Evolutionary conservation across 108 stramenopile species (phyloP).

Genomic region (Skeletonema marinoi): DNA sequence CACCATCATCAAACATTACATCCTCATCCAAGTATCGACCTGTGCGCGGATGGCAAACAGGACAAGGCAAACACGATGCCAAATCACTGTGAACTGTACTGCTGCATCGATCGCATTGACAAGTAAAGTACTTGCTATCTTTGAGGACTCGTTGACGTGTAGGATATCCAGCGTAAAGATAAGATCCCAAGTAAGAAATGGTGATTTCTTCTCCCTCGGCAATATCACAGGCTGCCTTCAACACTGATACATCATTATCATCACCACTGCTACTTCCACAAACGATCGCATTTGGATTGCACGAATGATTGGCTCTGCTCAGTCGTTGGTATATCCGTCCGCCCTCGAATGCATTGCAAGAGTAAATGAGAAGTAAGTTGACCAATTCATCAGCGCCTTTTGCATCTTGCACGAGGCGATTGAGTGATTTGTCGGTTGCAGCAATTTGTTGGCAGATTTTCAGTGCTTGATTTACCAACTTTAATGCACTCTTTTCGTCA

Average conservation of each 20-base stretch:
- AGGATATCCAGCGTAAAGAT: constrained; percentile 63
- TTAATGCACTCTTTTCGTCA: constrained; percentile 45
- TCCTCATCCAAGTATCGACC: constrained; percentile 79
- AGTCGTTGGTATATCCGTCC: constrained; percentile 67
- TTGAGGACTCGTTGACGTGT: constrained; percentile 53
- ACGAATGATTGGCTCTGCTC: constrained; percentile 79
- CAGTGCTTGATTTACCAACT: constrained; percentile 52
- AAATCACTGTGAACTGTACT: constrained; percentile 31
- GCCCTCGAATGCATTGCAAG: constrained; percentile 85
- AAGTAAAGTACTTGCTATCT: constrained; percentile 71
- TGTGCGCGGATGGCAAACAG: constrained; percentile 62
- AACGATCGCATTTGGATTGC: constrained; percentile 81
- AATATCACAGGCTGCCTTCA: constrained; percentile 69
- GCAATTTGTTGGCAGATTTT: constrained; percentile 46
- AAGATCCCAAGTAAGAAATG: constrained; percentile 75
- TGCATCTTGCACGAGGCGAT: constrained; percentile 7
- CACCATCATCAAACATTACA: constrained; percentile 79
- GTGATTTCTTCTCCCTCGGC: constrained; percentile 70
- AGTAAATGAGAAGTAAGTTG: constrained; percentile 66
- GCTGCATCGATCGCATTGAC: constrained; percentile 70
- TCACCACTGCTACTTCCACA: constrained; percentile 10
- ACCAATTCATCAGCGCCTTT: constrained; percentile 25
- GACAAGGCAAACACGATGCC: constrained; percentile 73
- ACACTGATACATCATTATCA: constrained; percentile 15
- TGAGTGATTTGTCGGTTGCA: constrained; percentile 15